A percentile compares a stretch with the other conserved stretches of the same genome.
Evolutionary conservation across 2,329 filamentous ascomycete genomes (phyloP).

Genomic region (Purpureocillium takamizusanense): DNA sequence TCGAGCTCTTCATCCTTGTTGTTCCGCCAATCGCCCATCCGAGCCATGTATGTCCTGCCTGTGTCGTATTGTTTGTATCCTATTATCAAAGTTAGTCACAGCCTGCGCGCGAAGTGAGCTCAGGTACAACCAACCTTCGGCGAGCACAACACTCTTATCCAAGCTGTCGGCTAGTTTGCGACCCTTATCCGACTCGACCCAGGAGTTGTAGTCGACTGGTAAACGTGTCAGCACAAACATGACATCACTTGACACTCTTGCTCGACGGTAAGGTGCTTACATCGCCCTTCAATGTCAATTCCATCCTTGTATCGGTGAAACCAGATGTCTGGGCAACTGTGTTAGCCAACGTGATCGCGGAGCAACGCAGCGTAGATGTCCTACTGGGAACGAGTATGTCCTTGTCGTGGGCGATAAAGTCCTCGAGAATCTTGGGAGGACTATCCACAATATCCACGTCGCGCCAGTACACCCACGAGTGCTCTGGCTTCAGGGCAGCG

Average conservation of each 20-base stretch:
- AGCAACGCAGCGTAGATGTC: constrained; percentile 7
- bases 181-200: constrained; percentile 86
- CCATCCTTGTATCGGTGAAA: constrained; percentile 82
- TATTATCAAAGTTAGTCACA: constrained; percentile 22
- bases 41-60: constrained; percentile 80
- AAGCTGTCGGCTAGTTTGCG: constrained; percentile 64
- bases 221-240: constrained; percentile 7
- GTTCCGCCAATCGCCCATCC: constrained; percentile 83
- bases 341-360: constrained; percentile 12
- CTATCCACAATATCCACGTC: constrained; percentile 95
- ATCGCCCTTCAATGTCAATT: constrained; percentile 87
- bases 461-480: constrained; percentile 98
- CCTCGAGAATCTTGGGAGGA: constrained; percentile 79
- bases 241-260: neutral
- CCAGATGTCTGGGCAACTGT: constrained; percentile 66
- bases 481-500: constrained; percentile 78
- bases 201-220: constrained; percentile 95
- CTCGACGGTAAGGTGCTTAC: constrained; percentile 42
- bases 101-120: too few relatives aligned
- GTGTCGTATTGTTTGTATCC: constrained; percentile 92
- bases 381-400: constrained; percentile 95
- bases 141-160: constrained; percentile 73
- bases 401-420: constrained; percentile 87
- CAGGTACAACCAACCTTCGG: constrained; percentile 57
- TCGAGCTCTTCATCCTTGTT: constrained; percentile 89